Conservation (phyloP, 495 filamentous ascomycete species). For the Lepraria neglecta region DNA sequence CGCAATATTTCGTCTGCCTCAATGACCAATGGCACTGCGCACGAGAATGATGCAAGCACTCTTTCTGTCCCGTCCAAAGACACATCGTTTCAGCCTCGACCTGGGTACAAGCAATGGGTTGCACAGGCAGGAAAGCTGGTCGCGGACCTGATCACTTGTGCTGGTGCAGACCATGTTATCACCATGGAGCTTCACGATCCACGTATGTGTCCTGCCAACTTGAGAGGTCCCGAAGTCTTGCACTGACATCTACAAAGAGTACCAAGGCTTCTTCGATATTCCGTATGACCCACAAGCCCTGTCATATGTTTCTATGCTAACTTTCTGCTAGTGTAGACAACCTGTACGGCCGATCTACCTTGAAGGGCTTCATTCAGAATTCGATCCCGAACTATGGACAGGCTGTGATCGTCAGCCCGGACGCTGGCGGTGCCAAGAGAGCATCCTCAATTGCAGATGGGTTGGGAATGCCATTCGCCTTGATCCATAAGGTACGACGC, state of each 20-base stretch:
- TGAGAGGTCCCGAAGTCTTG: not conserved
- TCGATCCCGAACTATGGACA: constrained; percentile 77
- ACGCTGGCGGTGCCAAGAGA: constrained; percentile 93
- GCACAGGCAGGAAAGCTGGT: constrained; percentile 94
- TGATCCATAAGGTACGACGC: constrained; percentile 84
- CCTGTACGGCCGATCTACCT: constrained; percentile 77
- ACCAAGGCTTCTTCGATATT: constrained; percentile 98
- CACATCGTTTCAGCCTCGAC: constrained; percentile 58
- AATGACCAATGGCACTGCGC: constrained; percentile 35
- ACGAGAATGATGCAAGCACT: constrained; percentile 52
- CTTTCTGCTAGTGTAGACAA: constrained; percentile 73
- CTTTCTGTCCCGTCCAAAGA: constrained; percentile 29
- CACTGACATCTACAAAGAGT: constrained; percentile 41
- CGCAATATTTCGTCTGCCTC: constrained; percentile 26
- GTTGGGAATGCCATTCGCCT: constrained; percentile 84
- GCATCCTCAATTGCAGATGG: constrained; percentile 95
- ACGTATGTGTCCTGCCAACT: constrained; percentile 30
- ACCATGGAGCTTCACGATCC: constrained; percentile 96
- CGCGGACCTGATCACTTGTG: constrained; percentile 88
- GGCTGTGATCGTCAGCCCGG: constrained; percentile 89
- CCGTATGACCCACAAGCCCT: not conserved
- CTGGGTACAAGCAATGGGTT: constrained; percentile 97
- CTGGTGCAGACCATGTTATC: constrained; percentile 92
- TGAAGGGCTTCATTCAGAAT: constrained; percentile 84
- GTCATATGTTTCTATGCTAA: not conserved